Conservation (phyloP, 2,329 filamentous ascomycete genomes). For the Ophiostoma ips region DNA sequence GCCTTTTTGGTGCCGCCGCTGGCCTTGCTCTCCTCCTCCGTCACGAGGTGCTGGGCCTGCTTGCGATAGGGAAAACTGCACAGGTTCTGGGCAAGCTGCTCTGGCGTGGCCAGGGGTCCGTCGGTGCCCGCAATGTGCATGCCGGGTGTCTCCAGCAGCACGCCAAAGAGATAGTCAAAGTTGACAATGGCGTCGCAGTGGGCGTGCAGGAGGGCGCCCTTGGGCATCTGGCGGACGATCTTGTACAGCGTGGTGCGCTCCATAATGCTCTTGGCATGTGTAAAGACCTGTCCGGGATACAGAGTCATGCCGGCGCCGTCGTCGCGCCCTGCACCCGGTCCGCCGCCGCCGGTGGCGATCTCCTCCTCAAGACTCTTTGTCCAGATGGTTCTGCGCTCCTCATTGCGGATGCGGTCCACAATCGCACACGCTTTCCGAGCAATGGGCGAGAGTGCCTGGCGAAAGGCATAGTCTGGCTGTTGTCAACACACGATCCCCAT, state of each 20-base stretch:
- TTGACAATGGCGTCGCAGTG: slow-evolving; percentile 89
- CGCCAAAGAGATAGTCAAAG: slow-evolving; percentile 62
- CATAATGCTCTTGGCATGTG: slow-evolving; percentile 71
- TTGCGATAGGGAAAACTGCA: slow-evolving; percentile 44
- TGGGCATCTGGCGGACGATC: slow-evolving; percentile 76
- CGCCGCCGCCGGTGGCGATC: slow-evolving; percentile 42
- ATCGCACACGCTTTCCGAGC: slow-evolving; percentile 66
- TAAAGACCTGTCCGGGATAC: slow-evolving; percentile 90
- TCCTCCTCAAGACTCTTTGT: slow-evolving; percentile 57
- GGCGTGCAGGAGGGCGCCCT: slow-evolving; percentile 73
- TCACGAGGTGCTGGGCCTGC: slow-evolving; percentile 26
- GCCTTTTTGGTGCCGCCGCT: slow-evolving; percentile 17
- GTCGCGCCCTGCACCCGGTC: slow-evolving; percentile 26
- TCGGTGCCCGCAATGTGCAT: slow-evolving; percentile 55
- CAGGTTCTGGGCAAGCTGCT: slow-evolving; percentile 36
- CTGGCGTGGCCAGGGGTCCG: slow-evolving; percentile 38
- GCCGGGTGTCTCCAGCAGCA: slow-evolving; percentile 56
- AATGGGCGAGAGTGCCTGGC: slow-evolving; percentile 61
- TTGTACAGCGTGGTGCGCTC: slow-evolving; percentile 74
- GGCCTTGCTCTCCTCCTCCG: slow-evolving; percentile 1
- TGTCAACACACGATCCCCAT: too few relatives aligned
- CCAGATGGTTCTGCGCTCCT: slow-evolving; percentile 68
- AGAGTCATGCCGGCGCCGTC: slow-evolving; percentile 23
- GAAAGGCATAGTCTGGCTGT: slow-evolving; percentile 50
- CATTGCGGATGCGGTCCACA: slow-evolving; percentile 61